Base-by-base conservation (phyloP, 306 rosid species). In the Glycine soja region DNA sequence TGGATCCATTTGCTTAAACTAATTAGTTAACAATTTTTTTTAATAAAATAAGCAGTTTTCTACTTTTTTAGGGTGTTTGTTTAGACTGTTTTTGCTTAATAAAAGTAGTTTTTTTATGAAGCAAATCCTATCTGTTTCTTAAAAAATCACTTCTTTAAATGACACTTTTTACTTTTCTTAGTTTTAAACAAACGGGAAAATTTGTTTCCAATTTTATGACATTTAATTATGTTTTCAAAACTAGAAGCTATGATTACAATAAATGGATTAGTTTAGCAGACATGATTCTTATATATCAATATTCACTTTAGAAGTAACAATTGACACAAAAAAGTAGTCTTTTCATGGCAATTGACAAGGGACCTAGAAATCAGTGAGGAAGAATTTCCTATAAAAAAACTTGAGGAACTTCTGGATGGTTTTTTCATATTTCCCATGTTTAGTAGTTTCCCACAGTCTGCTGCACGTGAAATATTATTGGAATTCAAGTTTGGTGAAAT, bases 311-410 rank as follows among this genome's bases (percentile, higher is more conserved):
- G 52, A 77, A 36, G 16, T 45, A 81, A 77, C 12, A 63, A n/a
- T 19, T 13, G 51, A 70, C 67, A 47, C 38, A 72, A 54, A 16
- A 72, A 43, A 24, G 38, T 52, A 8, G 5, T 54, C 78, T 52
- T 34, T n/a, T 47, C 61, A 68, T 51, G 43, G 30, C 40, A 38
- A 57, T 54, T 24, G 24, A 77, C 13, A 70, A 62, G 34, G 59
- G 68, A 75, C 72, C 53, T 1, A 34, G 67, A 53, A 80, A 42
- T 18, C 36, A 80, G 68, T 62, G 42, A 63, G 36, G 63, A 81
- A 73, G 77, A 83, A 56, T 82, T 82, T 93, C 99, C 97, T 91
- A 82, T 90, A 61, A 95, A 95, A 81, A 93, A 92, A 75, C 73
- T 84, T 30, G 89, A 77, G 75, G 91, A 87, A 80, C 89, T 84